These are phyloP conservation scores for Furcasterigmium furcatum DNA, from an alignment of 2,329 filamentous ascomycete genomes.

Conservation along the genomic window DNA sequence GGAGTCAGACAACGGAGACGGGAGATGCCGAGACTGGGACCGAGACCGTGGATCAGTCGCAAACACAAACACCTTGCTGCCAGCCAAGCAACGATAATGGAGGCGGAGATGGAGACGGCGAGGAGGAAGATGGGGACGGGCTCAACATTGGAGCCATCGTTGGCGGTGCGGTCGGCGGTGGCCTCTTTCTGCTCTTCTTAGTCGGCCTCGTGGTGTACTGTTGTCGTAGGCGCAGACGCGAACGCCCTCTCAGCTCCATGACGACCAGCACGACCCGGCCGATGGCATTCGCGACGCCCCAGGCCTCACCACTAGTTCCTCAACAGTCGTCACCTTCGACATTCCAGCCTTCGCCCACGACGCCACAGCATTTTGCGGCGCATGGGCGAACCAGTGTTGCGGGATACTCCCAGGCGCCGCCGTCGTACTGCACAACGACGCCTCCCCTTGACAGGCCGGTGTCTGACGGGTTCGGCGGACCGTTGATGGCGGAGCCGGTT, in stretches of 20 bases:
- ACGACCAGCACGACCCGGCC: background rate
- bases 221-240: background rate
- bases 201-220: no score
- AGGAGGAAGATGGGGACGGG: background rate
- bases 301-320: no score
- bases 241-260: background rate
- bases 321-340: no score
- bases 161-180: background rate
- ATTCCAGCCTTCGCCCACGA: background rate
- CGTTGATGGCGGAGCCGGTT: no score
- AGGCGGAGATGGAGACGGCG: background rate
- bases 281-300: background rate
- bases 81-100: no score
- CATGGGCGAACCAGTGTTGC: background rate
- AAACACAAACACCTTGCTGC: no score
- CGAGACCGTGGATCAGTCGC: no score
- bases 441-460: no score
- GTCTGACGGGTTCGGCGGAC: no score
- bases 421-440: no score
- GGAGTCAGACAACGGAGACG: no score
- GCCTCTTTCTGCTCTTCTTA: background rate
- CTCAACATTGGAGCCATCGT: background rate
- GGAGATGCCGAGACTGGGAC: no score
- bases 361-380: background rate
- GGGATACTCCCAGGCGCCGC: background rate